phyloP scores from a whole-genome alignment of 257 asterid genomes.

The Primulina huaijiensis region DNA sequence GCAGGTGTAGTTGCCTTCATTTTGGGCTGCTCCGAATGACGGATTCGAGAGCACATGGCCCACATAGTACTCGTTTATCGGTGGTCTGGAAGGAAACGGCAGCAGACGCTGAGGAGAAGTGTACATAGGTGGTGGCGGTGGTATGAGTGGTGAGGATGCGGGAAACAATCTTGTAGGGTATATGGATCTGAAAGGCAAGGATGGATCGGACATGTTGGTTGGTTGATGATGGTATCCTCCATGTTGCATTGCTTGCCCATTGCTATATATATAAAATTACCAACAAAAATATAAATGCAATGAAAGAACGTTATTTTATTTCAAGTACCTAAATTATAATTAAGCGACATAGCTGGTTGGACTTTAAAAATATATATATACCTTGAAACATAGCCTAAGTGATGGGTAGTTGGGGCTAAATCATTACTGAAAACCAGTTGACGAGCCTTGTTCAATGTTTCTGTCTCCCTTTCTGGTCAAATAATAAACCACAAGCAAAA shows the following conservation, averaged over 20 bases:
- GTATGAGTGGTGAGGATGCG: constrained; percentile 31
- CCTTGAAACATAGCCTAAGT: constrained; percentile 56
- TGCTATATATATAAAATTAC: constrained; percentile 12
- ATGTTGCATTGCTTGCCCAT: constrained; percentile 54
- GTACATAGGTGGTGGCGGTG: constrained; percentile 37
- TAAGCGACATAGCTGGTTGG: too few species aligned
- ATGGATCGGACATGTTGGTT: constrained; percentile 36
- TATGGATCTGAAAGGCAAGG: constrained; percentile 47
- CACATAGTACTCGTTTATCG: constrained; percentile 49
- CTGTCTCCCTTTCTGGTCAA: constrained; percentile 84
- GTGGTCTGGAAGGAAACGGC: constrained; percentile 40
- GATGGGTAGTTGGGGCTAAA: constrained; percentile 49
- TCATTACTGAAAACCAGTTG: constrained; percentile 82
- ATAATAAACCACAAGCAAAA: not conserved
- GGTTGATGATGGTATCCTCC: constrained; percentile 51
- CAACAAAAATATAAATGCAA: not conserved
- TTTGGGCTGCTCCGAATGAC: constrained; percentile 21
- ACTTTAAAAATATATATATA: constrained; percentile 10
- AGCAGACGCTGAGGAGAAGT: constrained; percentile 51
- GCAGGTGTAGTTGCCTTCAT: constrained; percentile 59
- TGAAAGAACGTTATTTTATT: not conserved
- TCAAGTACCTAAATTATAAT: too few species aligned
- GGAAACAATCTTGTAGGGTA: constrained; percentile 57
- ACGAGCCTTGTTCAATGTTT: constrained; percentile 89
- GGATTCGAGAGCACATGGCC: constrained; percentile 56